A percentile compares a stretch with the other conserved stretches of the same genome.
These are phyloP conservation scores for Phyllosticta paracitricarpa DNA, from an alignment of 2,329 filamentous ascomycete species.

Conservation along the genomic window DNA sequence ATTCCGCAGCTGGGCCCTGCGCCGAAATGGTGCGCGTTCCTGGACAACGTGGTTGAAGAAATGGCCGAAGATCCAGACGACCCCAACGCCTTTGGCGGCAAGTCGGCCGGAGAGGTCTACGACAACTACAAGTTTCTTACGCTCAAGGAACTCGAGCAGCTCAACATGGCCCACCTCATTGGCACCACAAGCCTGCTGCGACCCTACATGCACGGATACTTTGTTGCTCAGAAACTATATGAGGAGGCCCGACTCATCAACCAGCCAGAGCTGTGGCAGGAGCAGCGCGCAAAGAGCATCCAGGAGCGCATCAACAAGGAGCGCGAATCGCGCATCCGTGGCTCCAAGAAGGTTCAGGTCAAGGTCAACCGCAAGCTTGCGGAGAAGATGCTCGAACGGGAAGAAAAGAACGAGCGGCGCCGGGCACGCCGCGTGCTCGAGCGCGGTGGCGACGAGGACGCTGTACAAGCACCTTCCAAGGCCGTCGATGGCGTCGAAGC, in stretches of 20 bases:
- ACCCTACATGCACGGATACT: slow-evolving; percentile 99
- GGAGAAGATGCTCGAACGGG: slow-evolving; percentile 55
- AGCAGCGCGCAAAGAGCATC: slow-evolving; percentile 81
- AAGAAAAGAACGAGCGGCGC: slow-evolving; percentile 52
- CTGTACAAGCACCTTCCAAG: slow-evolving; percentile 19
- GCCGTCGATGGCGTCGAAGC: slow-evolving; percentile 9
- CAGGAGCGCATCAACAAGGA: slow-evolving; percentile 96
- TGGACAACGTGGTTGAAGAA: slow-evolving; percentile 96
- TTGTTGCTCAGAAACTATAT: slow-evolving; percentile 89
- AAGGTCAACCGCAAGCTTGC: slow-evolving; percentile 79
- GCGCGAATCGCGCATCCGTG: slow-evolving; percentile 85
- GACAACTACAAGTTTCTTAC: slow-evolving; percentile 99
- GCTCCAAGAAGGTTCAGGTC: slow-evolving; percentile 77
- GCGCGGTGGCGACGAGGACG: slow-evolving; percentile 49
- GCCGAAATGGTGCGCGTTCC: slow-evolving; percentile 90
- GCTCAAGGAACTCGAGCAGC: slow-evolving; percentile 68
- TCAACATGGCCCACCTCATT: slow-evolving; percentile 81
- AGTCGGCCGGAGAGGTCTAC: slow-evolving; percentile 69
- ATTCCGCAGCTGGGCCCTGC: slow-evolving; percentile 88
- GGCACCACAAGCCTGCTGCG: slow-evolving; percentile 82
- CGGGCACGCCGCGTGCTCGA: slow-evolving; percentile 42
- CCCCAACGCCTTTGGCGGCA: slow-evolving; percentile 41
- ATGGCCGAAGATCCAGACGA: slow-evolving; percentile 77
- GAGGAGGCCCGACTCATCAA: slow-evolving; percentile 89
- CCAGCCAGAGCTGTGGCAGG: slow-evolving; percentile 88